Evolutionary conservation across 1,139 yeast genomes (phyloP), one percentile per base, ranked within the genome.

Genomic region (Suhomyces guaymorum): DNA sequence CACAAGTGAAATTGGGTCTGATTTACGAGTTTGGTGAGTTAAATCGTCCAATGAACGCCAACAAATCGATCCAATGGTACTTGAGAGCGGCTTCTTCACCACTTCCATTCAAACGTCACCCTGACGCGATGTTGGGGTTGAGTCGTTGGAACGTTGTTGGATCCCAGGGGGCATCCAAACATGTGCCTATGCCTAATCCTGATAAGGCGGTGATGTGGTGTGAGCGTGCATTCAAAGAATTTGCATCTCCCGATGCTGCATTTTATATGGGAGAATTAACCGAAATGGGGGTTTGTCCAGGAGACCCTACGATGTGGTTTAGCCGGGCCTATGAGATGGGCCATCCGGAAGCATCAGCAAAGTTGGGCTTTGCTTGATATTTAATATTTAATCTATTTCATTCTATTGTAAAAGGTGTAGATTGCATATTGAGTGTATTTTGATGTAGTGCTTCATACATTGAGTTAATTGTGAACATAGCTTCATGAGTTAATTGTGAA

Each of bases 61-160:
- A 73, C 48, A 80, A 83, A 51, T 82, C 95, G 4, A 78, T 92
- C 38, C 92, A 89, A 32, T 92, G 97, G 97, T 92, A 87, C 61
- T 71, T 83, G 39, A 77, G 81, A 47, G 92, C 95, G 1, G 89
- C 95, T 0, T 72, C 63, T 11, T 65, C 72, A n/a, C 70, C 72
- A 11, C 52, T 69, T 25, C 55, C 62, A 16, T 66, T 73, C 44
- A 73, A 71, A 37, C 85, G 90, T 28, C 92, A 88, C 52, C 81
- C 94, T 0, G 87, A 87, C 51, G 92, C 96, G 6, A 90, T 90
- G 72, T 68, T 90, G 52, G 96, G 96, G 0, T 69, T 92, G 38
- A 78, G 89, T 42, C 90, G 97, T 29, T 92, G 98, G 97, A 86
- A 84, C 53, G 68, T 92, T 44, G 80, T 87, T 0, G 97, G 97